These are phyloP conservation scores for Madurella mycetomatis DNA, from an alignment of 2,329 filamentous ascomycete species.

Conservation along the genomic window DNA sequence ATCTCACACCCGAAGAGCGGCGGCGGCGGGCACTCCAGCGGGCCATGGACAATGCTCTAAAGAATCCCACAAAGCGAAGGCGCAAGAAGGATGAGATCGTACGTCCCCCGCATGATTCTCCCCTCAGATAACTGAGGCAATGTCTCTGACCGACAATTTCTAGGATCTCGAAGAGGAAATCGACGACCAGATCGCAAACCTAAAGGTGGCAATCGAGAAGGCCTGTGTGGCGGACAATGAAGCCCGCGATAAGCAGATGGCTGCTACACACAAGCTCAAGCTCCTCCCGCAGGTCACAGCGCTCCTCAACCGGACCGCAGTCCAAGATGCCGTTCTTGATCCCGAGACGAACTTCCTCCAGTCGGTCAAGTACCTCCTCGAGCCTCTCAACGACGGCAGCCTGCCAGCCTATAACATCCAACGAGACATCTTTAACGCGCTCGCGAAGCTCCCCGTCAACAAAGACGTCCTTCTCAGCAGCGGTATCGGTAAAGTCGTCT, in stretches of 20 bases:
- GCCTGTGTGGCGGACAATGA: slow-evolving; percentile 83
- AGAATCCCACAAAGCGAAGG: slow-evolving; percentile 69
- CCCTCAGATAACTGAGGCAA: not conserved
- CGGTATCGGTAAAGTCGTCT: slow-evolving; percentile 90
- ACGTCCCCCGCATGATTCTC: slow-evolving; percentile 33
- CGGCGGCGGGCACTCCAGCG: slow-evolving; percentile 78
- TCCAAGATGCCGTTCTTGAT: slow-evolving; percentile 79
- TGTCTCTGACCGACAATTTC: slow-evolving; percentile 22
- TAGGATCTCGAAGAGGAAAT: slow-evolving; percentile 87
- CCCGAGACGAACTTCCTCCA: slow-evolving; percentile 94
- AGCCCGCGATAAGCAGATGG: slow-evolving; percentile 71
- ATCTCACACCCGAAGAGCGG: slow-evolving; percentile 78
- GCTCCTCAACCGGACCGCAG: slow-evolving; percentile 83
- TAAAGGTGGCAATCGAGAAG: slow-evolving; percentile 85
- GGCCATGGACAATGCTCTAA: slow-evolving; percentile 83
- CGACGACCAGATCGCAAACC: slow-evolving; percentile 81
- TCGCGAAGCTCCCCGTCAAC: slow-evolving; percentile 77
- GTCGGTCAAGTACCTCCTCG: slow-evolving; percentile 94
- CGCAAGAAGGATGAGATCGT: slow-evolving; percentile 86
- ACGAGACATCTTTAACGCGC: slow-evolving; percentile 80
- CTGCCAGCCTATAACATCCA: slow-evolving; percentile 97
- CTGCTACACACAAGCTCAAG: slow-evolving; percentile 88
- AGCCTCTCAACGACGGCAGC: slow-evolving; percentile 89
- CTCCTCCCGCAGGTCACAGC: slow-evolving; percentile 86
- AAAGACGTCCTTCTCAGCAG: slow-evolving; percentile 87